A percentile compares a stretch with the other conserved stretches of the same genome.
These are phyloP conservation scores for Aspergillus nidulans DNA, from an alignment of 495 filamentous ascomycete genomes.

Conservation along the genomic window DNA sequence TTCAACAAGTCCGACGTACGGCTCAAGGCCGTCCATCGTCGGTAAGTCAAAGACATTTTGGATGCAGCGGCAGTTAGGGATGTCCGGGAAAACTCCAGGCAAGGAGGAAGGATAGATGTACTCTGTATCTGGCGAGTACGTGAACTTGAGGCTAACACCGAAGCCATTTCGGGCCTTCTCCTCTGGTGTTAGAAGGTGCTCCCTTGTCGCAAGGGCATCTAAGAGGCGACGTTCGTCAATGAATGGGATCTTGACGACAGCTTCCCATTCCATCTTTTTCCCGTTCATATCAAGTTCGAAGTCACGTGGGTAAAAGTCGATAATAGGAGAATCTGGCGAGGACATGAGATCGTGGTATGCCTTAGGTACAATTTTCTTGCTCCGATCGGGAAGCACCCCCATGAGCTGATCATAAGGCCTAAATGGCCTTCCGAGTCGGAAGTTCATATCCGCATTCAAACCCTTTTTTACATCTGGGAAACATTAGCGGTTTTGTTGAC, in stretches of 20 bases:
- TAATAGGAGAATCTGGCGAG: conserved; percentile 83
- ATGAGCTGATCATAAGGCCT: conserved; percentile 94
- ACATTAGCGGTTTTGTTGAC: background rate
- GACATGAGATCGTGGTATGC: conserved; percentile 94
- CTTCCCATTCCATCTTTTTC: conserved; percentile 99
- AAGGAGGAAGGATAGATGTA: conserved; percentile 82
- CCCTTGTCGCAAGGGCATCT: conserved; percentile 76
- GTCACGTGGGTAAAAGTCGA: conserved; percentile 96
- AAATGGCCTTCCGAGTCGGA: conserved; percentile 91
- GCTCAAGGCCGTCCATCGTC: conserved; percentile 82
- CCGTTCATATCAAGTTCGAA: conserved; percentile 99
- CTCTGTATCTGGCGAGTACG: conserved; percentile 69
- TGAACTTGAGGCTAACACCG: conserved; percentile 89
- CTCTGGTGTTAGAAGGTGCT: conserved; percentile 66
- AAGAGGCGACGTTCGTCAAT: conserved; percentile 88
- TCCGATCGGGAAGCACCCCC: conserved; percentile 95
- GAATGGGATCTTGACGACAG: conserved; percentile 97
- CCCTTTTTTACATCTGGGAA: conserved; percentile 78
- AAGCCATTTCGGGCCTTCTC: conserved; percentile 84
- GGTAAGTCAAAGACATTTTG: conserved; percentile 95
- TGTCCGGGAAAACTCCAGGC: conserved; percentile 85
- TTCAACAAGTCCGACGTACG: conserved; percentile 79
- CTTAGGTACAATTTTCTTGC: conserved; percentile 87
- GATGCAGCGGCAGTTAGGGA: conserved; percentile 81
- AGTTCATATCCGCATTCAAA: conserved; percentile 80